phyloP scores from a whole-genome alignment of 371 early-diverging fungal species.

The Dichotomocladium elegans region DNA sequence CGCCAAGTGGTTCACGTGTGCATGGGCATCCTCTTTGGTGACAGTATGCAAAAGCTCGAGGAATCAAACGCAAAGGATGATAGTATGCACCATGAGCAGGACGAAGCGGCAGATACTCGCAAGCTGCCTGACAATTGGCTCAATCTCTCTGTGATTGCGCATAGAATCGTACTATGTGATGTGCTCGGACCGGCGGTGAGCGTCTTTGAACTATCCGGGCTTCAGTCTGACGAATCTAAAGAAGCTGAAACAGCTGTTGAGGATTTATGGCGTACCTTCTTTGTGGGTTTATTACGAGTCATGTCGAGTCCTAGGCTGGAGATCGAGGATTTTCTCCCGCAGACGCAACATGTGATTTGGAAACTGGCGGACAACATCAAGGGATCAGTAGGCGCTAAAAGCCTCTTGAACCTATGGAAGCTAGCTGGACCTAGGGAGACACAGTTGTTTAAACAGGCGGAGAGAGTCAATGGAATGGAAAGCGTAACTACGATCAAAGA shows the following conservation, averaged over 20 bases:
- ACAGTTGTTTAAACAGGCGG: neutral
- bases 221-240: constrained; percentile 26
- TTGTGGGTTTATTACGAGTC: constrained; percentile 49
- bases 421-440: constrained; percentile 20
- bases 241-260: constrained; percentile 8
- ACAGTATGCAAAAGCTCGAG: constrained; percentile 23
- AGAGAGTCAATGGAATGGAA: neutral
- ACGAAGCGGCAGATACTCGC: constrained; percentile 15
- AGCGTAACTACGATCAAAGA: constrained; percentile 2
- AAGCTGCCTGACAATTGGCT: constrained; percentile 56
- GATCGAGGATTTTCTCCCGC: constrained; percentile 55
- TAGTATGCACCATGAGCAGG: constrained; percentile 17
- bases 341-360: constrained; percentile 55
- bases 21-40: constrained; percentile 46
- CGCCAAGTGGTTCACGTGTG: constrained; percentile 51
- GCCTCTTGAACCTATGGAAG: constrained; percentile 55
- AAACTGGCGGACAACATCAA: constrained; percentile 62
- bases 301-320: constrained; percentile 57
- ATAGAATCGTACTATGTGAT: constrained; percentile 46
- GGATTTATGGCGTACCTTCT: constrained; percentile 56
- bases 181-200: constrained; percentile 50
- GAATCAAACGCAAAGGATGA: constrained; percentile 21
- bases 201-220: constrained; percentile 44
- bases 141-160: constrained; percentile 51
- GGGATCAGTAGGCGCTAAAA: constrained; percentile 52